phyloP scores from a whole-genome alignment of 2,329 filamentous ascomycete genomes.

The Orbilia javanica region DNA sequence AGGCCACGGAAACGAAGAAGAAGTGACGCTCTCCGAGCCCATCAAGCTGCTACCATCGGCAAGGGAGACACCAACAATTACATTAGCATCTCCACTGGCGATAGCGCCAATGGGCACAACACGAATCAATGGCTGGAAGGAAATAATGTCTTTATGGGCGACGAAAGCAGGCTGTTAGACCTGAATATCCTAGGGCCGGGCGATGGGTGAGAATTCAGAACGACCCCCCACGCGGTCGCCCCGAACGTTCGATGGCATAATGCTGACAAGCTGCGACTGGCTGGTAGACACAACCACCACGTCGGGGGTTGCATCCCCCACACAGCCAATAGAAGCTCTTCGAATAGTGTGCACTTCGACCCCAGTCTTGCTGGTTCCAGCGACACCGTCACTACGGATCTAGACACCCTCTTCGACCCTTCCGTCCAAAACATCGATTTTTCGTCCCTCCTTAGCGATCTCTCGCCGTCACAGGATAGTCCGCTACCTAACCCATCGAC shows the following conservation, averaged over 20 bases:
- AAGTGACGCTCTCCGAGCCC: conserved; percentile 51
- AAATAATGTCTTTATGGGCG: conserved; percentile 40
- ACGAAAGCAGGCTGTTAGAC: conserved; percentile 43
- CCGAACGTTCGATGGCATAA: neutral
- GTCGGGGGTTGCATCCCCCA: conserved; percentile 41
- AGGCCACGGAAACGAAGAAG: conserved; percentile 72
- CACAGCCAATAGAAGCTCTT: conserved; percentile 21
- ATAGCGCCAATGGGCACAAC: conserved; percentile 24
- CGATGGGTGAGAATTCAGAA: conserved; percentile 36
- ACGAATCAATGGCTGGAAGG: conserved; percentile 43
- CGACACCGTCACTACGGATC: conserved; percentile 28
- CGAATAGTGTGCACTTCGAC: conserved; percentile 23
- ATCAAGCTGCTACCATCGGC: conserved; percentile 25
- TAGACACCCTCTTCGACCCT: conserved; percentile 51
- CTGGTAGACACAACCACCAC: conserved; percentile 30
- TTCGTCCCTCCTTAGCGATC: conserved; percentile 46
- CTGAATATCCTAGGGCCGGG: conserved; percentile 41
- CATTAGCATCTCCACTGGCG: conserved; percentile 24
- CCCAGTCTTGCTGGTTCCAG: conserved; percentile 29
- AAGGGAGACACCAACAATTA: conserved; percentile 27
- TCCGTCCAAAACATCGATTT: conserved; percentile 49
- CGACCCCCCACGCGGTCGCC: neutral
- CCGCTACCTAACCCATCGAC: conserved; percentile 21
- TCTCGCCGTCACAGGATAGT: conserved; percentile 21
- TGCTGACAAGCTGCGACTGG: conserved; percentile 11